These are phyloP conservation scores for Juglanconis oblonga DNA, from an alignment of 2,329 filamentous ascomycete genomes.

Conservation along the genomic window DNA sequence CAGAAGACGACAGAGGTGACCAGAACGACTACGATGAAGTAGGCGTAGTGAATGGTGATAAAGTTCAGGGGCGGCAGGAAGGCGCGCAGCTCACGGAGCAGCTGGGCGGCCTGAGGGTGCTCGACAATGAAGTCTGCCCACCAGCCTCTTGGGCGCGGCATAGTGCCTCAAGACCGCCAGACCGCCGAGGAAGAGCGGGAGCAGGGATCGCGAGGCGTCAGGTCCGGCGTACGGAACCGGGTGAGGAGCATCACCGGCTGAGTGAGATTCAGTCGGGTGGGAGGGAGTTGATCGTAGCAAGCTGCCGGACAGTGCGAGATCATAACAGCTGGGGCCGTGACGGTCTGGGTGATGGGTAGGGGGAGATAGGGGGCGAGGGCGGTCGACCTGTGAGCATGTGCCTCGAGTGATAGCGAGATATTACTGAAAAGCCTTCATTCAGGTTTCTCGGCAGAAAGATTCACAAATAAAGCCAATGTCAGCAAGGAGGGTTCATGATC, in stretches of 20 bases:
- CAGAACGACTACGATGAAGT: conserved; percentile 58
- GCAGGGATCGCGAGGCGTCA: conserved; percentile 2
- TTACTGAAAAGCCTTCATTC: no score
- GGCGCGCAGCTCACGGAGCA: conserved; percentile 3
- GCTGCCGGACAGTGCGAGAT: neutral
- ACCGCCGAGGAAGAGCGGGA: neutral
- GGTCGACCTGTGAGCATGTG: neutral
- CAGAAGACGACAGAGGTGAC: conserved; percentile 61
- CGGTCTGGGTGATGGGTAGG: neutral
- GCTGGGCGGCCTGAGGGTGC: neutral
- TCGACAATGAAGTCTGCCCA: neutral
- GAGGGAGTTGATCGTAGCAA: neutral
- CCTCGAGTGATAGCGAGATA: no score
- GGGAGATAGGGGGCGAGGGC: neutral
- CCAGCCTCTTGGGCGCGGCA: neutral
- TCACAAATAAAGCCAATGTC: no score
- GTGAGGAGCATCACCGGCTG: conserved; percentile 10
- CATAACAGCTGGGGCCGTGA: neutral
- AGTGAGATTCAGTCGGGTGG: conserved; percentile 4
- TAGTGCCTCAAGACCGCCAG: neutral
- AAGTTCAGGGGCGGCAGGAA: conserved; percentile 45
- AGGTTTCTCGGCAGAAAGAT: no score
- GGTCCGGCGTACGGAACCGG: neutral
- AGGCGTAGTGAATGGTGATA: conserved; percentile 64
- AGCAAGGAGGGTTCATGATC: no score